Evolutionary conservation across 83 land plant genomes (phyloP).

Genomic region (Isoetes engelmannii): DNA sequence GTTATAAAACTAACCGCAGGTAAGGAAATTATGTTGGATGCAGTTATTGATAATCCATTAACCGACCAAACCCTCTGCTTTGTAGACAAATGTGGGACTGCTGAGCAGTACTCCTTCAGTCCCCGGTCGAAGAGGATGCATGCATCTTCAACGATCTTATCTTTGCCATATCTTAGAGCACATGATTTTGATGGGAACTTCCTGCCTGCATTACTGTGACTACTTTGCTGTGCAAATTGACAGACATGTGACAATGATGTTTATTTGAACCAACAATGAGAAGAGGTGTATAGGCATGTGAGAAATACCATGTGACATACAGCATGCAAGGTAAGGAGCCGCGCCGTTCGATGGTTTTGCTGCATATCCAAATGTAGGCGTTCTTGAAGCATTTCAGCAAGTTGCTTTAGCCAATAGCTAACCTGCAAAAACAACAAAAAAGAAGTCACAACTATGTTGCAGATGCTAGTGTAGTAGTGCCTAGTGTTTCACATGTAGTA

Average conservation of each 20-base stretch:
- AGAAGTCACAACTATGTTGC: neutral
- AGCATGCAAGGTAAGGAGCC: slow-evolving; percentile 71
- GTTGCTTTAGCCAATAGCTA: slow-evolving; percentile 69
- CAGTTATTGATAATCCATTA: slow-evolving; percentile 66
- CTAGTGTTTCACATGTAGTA: no score
- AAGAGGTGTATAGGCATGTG: no score
- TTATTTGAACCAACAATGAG: no score
- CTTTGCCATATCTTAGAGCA: slow-evolving; percentile 72
- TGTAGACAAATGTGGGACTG: slow-evolving; percentile 19
- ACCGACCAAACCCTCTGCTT: slow-evolving; percentile 55
- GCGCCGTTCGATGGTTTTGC: slow-evolving; percentile 68
- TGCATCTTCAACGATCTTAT: slow-evolving; percentile 77
- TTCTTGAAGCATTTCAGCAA: slow-evolving; percentile 80
- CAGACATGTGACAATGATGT: neutral
- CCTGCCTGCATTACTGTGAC: slow-evolving; percentile 37
- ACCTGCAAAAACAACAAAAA: slow-evolving; percentile 40
- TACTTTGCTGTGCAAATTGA: slow-evolving; percentile 26
- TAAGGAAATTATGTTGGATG: slow-evolving; percentile 55
- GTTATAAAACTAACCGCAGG: slow-evolving; percentile 52
- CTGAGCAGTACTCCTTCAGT: slow-evolving; percentile 56
- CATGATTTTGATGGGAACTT: slow-evolving; percentile 95
- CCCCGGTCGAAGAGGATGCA: slow-evolving; percentile 61
- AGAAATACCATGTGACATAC: slow-evolving; percentile 48
- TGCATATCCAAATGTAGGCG: slow-evolving; percentile 61
- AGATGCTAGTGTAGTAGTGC: neutral